These are phyloP conservation scores for Wickerhamomyces alni DNA, from an alignment of 805 yeast genomes.

Conservation along the genomic window DNA sequence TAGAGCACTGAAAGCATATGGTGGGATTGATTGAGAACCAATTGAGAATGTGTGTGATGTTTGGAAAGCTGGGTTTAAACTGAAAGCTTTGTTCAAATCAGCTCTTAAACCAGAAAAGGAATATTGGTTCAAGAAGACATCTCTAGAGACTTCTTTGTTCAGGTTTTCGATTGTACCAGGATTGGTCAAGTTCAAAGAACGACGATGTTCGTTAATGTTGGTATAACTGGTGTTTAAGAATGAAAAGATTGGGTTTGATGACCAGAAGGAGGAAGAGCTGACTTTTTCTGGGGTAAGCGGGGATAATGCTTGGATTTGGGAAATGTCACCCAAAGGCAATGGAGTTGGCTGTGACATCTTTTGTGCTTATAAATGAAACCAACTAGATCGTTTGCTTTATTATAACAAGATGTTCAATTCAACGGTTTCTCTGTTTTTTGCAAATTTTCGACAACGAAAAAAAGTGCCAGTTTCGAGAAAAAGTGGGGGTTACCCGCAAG, in stretches of 20 bases:
- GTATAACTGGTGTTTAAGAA: constrained; percentile 72
- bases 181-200: constrained; percentile 73
- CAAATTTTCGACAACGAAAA: constrained; percentile 1
- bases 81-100: constrained; percentile 87
- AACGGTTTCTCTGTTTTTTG: neutral
- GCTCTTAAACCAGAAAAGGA: constrained; percentile 95
- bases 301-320: constrained; percentile 58
- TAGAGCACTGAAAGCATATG: constrained; percentile 86
- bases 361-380: neutral
- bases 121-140: constrained; percentile 84
- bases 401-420: neutral
- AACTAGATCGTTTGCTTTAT: neutral
- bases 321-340: constrained; percentile 52
- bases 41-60: constrained; percentile 88
- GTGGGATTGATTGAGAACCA: constrained; percentile 81
- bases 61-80: constrained; percentile 93
- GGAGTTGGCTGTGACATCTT: constrained; percentile 32
- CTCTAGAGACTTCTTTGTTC: constrained; percentile 89
- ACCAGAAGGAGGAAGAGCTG: constrained; percentile 59
- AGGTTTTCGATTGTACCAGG: constrained; percentile 95
- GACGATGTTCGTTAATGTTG: constrained; percentile 70
- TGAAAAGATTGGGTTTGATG: constrained; percentile 76
- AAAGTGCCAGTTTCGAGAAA: too few species aligned
- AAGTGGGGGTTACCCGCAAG: neutral
- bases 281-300: constrained; percentile 48